Evolutionary conservation across 2,329 filamentous ascomycete species (phyloP).

Genomic region (Daldinia sp.): DNA sequence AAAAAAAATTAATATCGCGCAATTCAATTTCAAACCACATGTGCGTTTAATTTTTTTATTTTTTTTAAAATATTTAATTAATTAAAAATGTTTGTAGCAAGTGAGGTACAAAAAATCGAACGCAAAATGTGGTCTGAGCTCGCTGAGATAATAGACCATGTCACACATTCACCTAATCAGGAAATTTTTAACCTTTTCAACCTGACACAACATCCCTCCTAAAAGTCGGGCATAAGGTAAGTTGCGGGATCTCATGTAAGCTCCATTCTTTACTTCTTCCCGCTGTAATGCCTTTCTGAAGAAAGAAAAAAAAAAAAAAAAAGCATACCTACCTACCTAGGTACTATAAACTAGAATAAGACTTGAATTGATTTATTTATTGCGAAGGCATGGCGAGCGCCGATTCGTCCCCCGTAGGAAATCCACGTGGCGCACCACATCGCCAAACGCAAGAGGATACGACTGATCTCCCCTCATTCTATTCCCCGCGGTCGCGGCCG

Average conservation of each 20-base stretch:
- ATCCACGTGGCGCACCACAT: conserved; percentile 7
- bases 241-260: conserved; percentile 17
- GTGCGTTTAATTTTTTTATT: too few relatives aligned
- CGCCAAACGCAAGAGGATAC: conserved; percentile 50
- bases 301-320: conserved; percentile 1
- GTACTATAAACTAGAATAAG: conserved; percentile 1
- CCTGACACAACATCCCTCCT: too few relatives aligned
- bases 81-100: too few relatives aligned
- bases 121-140: too few relatives aligned
- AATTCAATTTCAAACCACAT: too few relatives aligned
- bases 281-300: conserved; percentile 5
- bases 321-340: not conserved
- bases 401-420: conserved; percentile 22
- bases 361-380: conserved; percentile 1
- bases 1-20: too few relatives aligned
- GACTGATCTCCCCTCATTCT: conserved; percentile 60
- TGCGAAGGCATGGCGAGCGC: conserved; percentile 31
- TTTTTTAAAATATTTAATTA: too few relatives aligned
- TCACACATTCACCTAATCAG: too few relatives aligned
- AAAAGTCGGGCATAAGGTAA: too few relatives aligned
- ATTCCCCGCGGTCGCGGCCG: conserved; percentile 57
- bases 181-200: too few relatives aligned
- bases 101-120: too few relatives aligned
- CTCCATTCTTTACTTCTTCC: conserved; percentile 21
- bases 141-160: too few relatives aligned